Evolutionary conservation across 2,329 filamentous ascomycete species (phyloP).

Genomic region (Davidsoniella neocaledoniae): DNA sequence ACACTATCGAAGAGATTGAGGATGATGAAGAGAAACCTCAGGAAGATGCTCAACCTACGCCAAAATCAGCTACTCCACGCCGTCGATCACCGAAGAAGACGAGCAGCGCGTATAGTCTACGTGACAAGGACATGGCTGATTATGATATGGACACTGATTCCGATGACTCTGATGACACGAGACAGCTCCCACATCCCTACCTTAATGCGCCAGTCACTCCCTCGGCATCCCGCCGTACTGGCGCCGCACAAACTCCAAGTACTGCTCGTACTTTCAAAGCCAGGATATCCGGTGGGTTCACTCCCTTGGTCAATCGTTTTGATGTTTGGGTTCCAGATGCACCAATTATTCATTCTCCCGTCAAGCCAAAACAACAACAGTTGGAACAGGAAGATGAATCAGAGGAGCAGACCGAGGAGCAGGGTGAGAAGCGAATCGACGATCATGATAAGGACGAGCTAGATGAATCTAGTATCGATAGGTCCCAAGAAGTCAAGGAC

Average conservation of each 20-base stretch:
- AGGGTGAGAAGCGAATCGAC: background rate
- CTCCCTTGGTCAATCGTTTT: slow-evolving; percentile 44
- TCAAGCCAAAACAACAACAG: background rate
- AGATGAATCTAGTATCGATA: no score
- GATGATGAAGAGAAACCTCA: background rate
- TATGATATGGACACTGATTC: slow-evolving; percentile 29
- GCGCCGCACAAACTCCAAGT: background rate
- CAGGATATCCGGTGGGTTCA: slow-evolving; percentile 36
- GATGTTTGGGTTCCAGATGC: slow-evolving; percentile 46
- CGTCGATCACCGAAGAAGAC: slow-evolving; percentile 13
- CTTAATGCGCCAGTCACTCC: slow-evolving; percentile 17
- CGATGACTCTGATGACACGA: slow-evolving; percentile 29
- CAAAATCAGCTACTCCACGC: background rate
- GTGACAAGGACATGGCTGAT: slow-evolving; percentile 24
- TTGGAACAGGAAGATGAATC: background rate
- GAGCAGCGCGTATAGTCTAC: slow-evolving; percentile 19
- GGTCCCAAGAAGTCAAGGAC: slow-evolving; percentile 13
- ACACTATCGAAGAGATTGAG: background rate
- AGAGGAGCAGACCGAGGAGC: background rate
- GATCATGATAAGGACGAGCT: no score
- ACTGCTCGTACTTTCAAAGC: slow-evolving; percentile 19
- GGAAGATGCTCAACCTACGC: background rate
- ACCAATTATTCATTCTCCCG: slow-evolving; percentile 21
- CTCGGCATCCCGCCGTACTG: slow-evolving; percentile 26
- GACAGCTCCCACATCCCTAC: slow-evolving; percentile 14